Conservation (phyloP, 164 flowering plant species). For the Taxillus chinensis region DNA sequence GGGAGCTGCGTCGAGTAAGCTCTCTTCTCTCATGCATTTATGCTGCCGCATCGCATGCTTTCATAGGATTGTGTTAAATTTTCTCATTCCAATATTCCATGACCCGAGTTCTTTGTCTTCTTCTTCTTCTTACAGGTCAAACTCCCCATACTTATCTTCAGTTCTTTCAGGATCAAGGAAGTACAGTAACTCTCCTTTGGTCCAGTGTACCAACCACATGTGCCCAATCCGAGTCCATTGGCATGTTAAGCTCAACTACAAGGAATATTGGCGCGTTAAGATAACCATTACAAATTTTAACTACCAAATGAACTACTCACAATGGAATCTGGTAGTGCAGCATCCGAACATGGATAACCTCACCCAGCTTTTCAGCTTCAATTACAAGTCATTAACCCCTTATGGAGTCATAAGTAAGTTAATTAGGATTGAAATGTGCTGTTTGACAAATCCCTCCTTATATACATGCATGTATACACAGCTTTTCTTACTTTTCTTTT, state of each 20-base stretch:
- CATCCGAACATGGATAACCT: constrained; percentile 47
- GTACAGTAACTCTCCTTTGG: constrained; percentile 4
- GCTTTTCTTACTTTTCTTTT: neutral
- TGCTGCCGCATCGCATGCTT: neutral
- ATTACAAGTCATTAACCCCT: constrained; percentile 34
- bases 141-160: neutral
- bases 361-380: constrained; percentile 34
- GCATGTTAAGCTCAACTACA: constrained; percentile 53
- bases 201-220: constrained; percentile 61
- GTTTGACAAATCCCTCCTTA: too few relatives aligned
- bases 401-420: constrained; percentile 26
- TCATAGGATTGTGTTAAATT: neutral
- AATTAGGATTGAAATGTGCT: too few relatives aligned
- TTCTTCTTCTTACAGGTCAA: constrained; percentile 12
- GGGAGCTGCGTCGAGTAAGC: constrained; percentile 18
- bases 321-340: constrained; percentile 57
- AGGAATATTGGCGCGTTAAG: constrained; percentile 51
- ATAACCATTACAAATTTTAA: constrained; percentile 47
- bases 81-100: neutral
- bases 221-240: constrained; percentile 63
- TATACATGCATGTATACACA: too few relatives aligned
- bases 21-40: constrained; percentile 20
- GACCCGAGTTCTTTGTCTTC: constrained; percentile 1
- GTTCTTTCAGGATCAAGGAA: neutral
- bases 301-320: constrained; percentile 30